Percentiles rank a stretch among this genome's conserved stretches.
Conservation (phyloP, 2,329 filamentous ascomycete genomes). For the Microdochium trichocladiopsis region DNA sequence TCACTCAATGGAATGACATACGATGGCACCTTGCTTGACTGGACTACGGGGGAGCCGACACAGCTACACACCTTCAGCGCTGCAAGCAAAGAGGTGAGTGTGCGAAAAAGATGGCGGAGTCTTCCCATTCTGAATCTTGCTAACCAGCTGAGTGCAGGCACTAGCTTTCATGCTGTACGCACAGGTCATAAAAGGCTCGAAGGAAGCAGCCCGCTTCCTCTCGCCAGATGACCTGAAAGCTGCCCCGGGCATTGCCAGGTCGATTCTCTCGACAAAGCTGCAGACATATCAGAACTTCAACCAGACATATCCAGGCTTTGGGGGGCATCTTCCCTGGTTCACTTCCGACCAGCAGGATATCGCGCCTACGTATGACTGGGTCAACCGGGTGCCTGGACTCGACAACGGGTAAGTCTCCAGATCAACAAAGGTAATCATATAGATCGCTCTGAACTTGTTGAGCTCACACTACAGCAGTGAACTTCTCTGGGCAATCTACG, state of each 20-base stretch:
- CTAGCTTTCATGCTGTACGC: slow-evolving; percentile 36
- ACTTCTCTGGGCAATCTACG: slow-evolving; percentile 34
- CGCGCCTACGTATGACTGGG: slow-evolving; percentile 26
- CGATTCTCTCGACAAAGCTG: slow-evolving; percentile 29
- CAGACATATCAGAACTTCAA: slow-evolving; percentile 31
- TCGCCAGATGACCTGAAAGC: slow-evolving; percentile 21
- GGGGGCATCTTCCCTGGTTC: slow-evolving; percentile 32
- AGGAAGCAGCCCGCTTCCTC: slow-evolving; percentile 29
- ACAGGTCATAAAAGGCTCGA: slow-evolving; percentile 27
- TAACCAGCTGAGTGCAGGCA: slow-evolving; percentile 15
- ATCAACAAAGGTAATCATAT: too few species aligned
- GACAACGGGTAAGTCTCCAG: slow-evolving; percentile 27
- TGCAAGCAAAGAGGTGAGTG: slow-evolving; percentile 23
- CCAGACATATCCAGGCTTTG: slow-evolving; percentile 30
- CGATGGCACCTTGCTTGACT: slow-evolving; percentile 29
- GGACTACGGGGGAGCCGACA: slow-evolving; percentile 24
- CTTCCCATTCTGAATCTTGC: neutral
- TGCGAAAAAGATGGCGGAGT: neutral
- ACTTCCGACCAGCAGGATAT: slow-evolving; percentile 20
- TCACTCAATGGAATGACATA: slow-evolving; percentile 32
- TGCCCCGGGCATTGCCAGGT: slow-evolving; percentile 23
- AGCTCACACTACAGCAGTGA: slow-evolving; percentile 21
- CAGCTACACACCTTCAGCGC: slow-evolving; percentile 30
- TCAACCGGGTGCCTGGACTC: slow-evolving; percentile 27
- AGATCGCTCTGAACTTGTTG: too few species aligned